phyloP scores from a whole-genome alignment of 106 monocot species.

The Dendrobium nobile region DNA sequence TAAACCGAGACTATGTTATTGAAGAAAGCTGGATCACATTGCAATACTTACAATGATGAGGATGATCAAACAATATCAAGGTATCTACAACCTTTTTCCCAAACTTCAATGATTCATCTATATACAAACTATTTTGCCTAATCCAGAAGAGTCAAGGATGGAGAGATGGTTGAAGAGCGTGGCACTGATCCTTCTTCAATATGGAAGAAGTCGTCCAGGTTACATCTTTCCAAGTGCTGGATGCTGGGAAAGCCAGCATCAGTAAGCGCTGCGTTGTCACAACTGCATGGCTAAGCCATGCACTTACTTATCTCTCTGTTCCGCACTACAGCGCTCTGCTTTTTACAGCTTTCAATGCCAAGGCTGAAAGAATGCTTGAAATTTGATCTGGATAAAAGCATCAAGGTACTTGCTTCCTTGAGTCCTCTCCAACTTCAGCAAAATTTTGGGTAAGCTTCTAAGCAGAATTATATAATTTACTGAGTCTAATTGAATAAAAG shows the following conservation, averaged over 20 bases:
- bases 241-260: conserved; percentile 14
- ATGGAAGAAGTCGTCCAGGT: conserved; percentile 33
- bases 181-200: conserved; percentile 24
- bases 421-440: conserved; percentile 42
- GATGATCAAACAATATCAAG: conserved; percentile 19
- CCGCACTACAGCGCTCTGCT: conserved; percentile 18
- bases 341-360: conserved; percentile 32
- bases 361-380: conserved; percentile 22
- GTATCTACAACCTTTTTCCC: conserved; percentile 1
- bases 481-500: too few species aligned
- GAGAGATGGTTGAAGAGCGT: conserved; percentile 33
- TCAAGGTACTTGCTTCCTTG: conserved; percentile 32
- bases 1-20: conserved; percentile 24
- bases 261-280: conserved; percentile 27
- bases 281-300: conserved; percentile 40
- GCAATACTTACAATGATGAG: conserved; percentile 12
- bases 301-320: conserved; percentile 18
- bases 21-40: conserved; percentile 35
- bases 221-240: conserved; percentile 32
- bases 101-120: not conserved
- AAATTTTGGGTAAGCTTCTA: conserved; percentile 29
- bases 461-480: not conserved
- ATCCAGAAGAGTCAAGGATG: conserved; percentile 29
- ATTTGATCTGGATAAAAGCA: conserved; percentile 8
- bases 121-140: not conserved